Conservation (phyloP, 108 stramenopile genomes). For the Cyclotella atomus region DNA sequence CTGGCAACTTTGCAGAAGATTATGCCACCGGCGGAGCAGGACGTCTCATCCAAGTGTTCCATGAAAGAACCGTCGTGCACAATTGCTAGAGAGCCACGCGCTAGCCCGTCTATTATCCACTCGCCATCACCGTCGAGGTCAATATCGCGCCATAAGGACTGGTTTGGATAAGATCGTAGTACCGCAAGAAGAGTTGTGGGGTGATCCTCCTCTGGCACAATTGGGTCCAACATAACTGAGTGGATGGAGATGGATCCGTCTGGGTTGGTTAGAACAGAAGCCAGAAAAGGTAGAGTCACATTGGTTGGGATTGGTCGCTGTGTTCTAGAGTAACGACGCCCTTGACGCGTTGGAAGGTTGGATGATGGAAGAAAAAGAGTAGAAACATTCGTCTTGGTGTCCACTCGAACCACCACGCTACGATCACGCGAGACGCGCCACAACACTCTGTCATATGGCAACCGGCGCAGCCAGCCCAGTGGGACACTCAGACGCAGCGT, state of each 20-base stretch:
- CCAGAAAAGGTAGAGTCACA: background rate
- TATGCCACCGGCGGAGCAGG: background rate
- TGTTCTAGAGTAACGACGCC: background rate
- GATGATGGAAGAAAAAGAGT: background rate
- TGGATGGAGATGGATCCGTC: background rate
- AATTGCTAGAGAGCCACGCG: background rate
- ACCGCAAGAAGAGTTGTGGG: background rate
- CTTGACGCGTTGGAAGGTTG: background rate
- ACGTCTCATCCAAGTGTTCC: background rate
- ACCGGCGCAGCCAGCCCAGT: background rate
- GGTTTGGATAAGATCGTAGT: background rate
- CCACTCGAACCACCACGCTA: background rate
- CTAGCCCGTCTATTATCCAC: background rate
- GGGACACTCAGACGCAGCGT: background rate
- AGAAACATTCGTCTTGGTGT: background rate
- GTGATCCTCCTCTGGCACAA: background rate
- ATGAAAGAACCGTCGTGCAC: conserved; percentile 3
- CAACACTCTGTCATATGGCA: background rate
- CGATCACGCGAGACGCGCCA: background rate
- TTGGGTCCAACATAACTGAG: background rate
- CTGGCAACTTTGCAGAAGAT: background rate
- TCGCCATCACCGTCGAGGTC: conserved; percentile 1
- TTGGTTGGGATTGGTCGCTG: too few species aligned
- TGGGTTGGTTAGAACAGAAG: background rate
- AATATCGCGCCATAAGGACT: background rate